These are phyloP conservation scores for Golubevia pallescens DNA, from an alignment of 1,284 basidiomycete genomes.

Conservation along the genomic window DNA sequence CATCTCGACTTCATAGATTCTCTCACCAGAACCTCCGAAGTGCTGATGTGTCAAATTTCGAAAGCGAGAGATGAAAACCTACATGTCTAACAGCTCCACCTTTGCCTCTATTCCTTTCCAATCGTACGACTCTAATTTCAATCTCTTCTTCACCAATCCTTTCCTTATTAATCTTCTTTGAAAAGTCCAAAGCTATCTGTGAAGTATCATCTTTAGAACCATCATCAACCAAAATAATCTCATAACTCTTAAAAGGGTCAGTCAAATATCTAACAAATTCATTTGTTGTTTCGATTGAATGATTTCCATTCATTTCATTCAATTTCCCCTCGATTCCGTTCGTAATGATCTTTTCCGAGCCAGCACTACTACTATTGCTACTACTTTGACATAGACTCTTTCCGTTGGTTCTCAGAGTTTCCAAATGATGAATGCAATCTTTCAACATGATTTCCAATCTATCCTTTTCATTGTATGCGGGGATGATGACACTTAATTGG, in stretches of 20 bases:
- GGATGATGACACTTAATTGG: slow-evolving; percentile 78
- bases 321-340: slow-evolving; percentile 4
- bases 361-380: too few species aligned
- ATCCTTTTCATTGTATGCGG: slow-evolving; percentile 85
- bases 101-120: slow-evolving; percentile 83
- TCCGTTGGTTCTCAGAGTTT: too few species aligned
- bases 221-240: slow-evolving; percentile 88
- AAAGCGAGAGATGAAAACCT: slow-evolving; percentile 21
- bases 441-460: slow-evolving; percentile 78
- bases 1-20: too few species aligned
- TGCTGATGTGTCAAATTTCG: too few species aligned
- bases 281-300: not conserved
- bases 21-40: too few species aligned
- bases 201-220: slow-evolving; percentile 81
- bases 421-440: too few species aligned
- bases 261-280: slow-evolving; percentile 2
- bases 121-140: slow-evolving; percentile 75
- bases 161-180: too few species aligned
- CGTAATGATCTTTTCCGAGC: slow-evolving; percentile 10
- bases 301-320: not conserved
- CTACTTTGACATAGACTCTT: too few species aligned
- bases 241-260: slow-evolving; percentile 66
- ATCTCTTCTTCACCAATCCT: not conserved
- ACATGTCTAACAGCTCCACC: slow-evolving; percentile 88
- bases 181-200: slow-evolving; percentile 69